These are phyloP conservation scores for Puccinia polysora DNA, from an alignment of 1,284 basidiomycete species.

Conservation along the genomic window DNA sequence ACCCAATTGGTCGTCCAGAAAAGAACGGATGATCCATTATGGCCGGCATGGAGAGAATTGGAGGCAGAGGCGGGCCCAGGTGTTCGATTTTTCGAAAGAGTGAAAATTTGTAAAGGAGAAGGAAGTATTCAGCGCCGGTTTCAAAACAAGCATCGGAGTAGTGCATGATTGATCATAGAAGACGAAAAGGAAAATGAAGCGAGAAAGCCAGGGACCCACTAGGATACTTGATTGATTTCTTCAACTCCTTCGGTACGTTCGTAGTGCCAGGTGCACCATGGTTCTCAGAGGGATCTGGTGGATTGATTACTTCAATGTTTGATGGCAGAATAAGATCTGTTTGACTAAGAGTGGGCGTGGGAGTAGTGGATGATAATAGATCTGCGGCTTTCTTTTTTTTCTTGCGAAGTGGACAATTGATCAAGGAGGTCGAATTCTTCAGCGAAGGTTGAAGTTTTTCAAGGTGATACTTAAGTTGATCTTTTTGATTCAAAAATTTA, in stretches of 20 bases:
- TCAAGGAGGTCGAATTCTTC: too few relatives aligned
- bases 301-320: not conserved
- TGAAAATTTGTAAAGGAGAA: too few relatives aligned
- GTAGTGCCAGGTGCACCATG: not conserved
- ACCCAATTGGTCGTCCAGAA: not conserved
- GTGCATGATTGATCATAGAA: too few relatives aligned
- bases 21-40: not conserved
- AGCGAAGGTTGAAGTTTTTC: too few relatives aligned
- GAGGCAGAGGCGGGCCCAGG: too few relatives aligned
- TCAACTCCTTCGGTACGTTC: slow-evolving; percentile 3
- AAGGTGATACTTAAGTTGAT: not conserved
- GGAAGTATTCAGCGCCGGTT: too few relatives aligned
- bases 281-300: not conserved
- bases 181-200: not conserved
- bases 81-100: too few relatives aligned
- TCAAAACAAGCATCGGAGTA: too few relatives aligned
- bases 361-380: too few relatives aligned
- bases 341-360: too few relatives aligned
- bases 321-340: not conserved
- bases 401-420: too few relatives aligned
- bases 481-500: not conserved
- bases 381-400: too few relatives aligned
- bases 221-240: slow-evolving; percentile 40
- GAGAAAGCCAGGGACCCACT: not conserved
- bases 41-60: not conserved